phyloP scores from a whole-genome alignment of 495 filamentous ascomycete species.

The Aspergillus steynii region DNA sequence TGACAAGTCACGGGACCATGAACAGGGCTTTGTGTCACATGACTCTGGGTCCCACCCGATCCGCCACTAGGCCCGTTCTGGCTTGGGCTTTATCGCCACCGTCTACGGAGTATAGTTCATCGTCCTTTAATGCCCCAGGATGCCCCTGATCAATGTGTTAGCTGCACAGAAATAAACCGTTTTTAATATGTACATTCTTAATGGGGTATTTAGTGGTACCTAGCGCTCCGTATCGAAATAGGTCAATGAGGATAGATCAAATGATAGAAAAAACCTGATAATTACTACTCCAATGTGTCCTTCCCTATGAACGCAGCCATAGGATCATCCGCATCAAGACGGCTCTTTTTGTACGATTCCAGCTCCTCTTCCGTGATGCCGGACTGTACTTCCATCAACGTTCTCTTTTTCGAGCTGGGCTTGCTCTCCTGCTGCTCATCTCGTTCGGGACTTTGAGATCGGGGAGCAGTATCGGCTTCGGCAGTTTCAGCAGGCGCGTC shows the following conservation, averaged over 20 bases:
- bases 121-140: no score
- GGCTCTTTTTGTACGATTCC: slow-evolving; percentile 76
- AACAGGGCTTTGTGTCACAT: slow-evolving; percentile 10
- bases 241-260: neutral
- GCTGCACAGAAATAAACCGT: neutral
- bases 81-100: neutral
- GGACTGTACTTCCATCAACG: slow-evolving; percentile 67
- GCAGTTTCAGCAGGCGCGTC: slow-evolving; percentile 17
- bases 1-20: slow-evolving; percentile 16
- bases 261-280: neutral
- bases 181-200: neutral
- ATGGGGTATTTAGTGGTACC: neutral
- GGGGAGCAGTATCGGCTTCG: slow-evolving; percentile 23
- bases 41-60: neutral
- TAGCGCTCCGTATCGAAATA: neutral
- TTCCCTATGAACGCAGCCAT: slow-evolving; percentile 77
- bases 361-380: slow-evolving; percentile 79
- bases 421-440: slow-evolving; percentile 26
- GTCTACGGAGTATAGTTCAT: no score
- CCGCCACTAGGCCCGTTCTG: neutral
- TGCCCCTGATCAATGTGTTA: no score
- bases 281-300: slow-evolving; percentile 39
- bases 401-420: slow-evolving; percentile 61
- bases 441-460: slow-evolving; percentile 34
- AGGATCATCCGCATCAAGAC: slow-evolving; percentile 71